A percentile compares a stretch with the other conserved stretches of the same genome.
Conservation (phyloP, 306 rosid species). For the Abrus pulchellus region DNA sequence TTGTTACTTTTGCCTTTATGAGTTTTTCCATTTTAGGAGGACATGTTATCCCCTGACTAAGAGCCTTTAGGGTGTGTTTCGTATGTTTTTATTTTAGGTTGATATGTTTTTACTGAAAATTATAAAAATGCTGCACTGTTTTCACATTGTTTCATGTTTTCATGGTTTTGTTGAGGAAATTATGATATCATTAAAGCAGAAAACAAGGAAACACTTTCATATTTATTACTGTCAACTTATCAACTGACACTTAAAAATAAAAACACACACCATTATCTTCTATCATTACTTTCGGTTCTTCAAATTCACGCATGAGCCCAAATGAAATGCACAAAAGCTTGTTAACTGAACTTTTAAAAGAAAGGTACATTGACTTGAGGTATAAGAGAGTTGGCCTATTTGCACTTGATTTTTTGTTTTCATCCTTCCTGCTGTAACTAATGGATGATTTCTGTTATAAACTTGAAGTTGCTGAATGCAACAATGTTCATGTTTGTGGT, state of each 20-base stretch:
- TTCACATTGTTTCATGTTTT: not conserved
- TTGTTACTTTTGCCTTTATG: not conserved
- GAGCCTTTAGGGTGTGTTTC: not conserved
- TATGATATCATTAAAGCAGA: not conserved
- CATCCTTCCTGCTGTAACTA: not conserved
- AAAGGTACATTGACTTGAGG: not conserved
- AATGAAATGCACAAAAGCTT: constrained; percentile 1
- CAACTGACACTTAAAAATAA: not conserved
- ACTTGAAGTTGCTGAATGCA: constrained; percentile 19
- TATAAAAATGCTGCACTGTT: not conserved
- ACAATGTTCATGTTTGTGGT: not conserved
- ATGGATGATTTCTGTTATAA: constrained; percentile 8
- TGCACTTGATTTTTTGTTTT: constrained; percentile 19
- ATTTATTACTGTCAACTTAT: not conserved
- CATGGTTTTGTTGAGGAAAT: not conserved
- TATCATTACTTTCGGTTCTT: not conserved
- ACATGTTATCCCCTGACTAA: not conserved
- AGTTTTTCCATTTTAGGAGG: not conserved
- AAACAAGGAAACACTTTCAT: not conserved
- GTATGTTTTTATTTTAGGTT: not conserved
- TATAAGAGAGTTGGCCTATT: not conserved
- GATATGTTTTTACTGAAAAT: not conserved
- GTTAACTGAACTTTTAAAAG: not conserved
- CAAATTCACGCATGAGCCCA: not conserved
- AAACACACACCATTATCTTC: not conserved